Percentiles rank a stretch among this genome's conserved stretches.
Evolutionary conservation across 2,329 filamentous ascomycete species (phyloP).

Genomic region (Pestalotiopsis sp.): DNA sequence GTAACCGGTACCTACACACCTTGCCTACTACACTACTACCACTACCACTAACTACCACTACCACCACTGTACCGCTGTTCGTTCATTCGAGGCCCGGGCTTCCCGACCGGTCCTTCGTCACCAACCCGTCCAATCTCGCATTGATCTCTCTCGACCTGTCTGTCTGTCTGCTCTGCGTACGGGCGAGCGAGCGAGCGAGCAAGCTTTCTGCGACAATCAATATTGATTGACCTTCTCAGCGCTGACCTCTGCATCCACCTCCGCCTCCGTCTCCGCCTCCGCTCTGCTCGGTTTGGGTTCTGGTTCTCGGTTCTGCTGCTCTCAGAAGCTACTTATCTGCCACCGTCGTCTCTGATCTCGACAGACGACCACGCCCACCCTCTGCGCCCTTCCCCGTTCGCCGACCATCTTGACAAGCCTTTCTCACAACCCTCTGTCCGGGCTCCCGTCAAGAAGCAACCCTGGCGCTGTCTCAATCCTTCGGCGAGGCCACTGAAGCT

Average conservation of each 20-base stretch:
- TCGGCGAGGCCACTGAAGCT: slow-evolving; percentile 65
- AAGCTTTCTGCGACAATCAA: too few relatives aligned
- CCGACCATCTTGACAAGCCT: not conserved
- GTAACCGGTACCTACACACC: not conserved
- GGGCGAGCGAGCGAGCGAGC: too few relatives aligned
- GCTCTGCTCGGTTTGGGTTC: too few relatives aligned
- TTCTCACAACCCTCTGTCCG: not conserved
- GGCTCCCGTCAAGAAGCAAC: slow-evolving; percentile 43
- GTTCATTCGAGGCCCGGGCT: not conserved
- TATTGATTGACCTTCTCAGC: too few relatives aligned
- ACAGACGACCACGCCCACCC: too few relatives aligned
- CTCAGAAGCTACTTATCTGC: too few relatives aligned
- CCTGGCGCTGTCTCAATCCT: slow-evolving; percentile 61
- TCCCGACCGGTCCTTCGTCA: not conserved
- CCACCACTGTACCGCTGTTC: not conserved
- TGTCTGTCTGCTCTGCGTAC: too few relatives aligned
- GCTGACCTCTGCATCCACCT: too few relatives aligned
- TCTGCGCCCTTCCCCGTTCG: not conserved
- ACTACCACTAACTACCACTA: too few relatives aligned
- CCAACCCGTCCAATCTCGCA: slow-evolving; percentile 1
- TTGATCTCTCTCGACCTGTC: not conserved
- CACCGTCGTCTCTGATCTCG: too few relatives aligned
- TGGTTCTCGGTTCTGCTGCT: too few relatives aligned
- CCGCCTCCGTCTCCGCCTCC: too few relatives aligned
- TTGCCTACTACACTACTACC: not conserved